A percentile compares a stretch with the other conserved stretches of the same genome.
phyloP scores from a whole-genome alignment of 2,329 filamentous ascomycete genomes.

The Uncinocarpus reesii region DNA sequence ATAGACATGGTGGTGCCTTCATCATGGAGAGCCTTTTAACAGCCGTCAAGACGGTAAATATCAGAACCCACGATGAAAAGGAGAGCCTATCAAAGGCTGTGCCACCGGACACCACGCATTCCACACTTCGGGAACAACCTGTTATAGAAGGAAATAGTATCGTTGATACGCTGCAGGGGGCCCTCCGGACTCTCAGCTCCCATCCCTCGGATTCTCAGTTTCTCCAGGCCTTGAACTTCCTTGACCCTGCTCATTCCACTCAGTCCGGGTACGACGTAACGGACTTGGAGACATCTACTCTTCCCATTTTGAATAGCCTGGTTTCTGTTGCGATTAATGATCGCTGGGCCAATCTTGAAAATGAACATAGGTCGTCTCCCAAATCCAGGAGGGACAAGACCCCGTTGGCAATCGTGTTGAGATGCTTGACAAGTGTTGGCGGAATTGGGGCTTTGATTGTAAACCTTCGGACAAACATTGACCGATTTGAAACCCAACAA shows the following conservation, averaged over 20 bases:
- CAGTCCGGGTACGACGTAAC: slow-evolving; percentile 46
- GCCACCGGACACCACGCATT: not conserved
- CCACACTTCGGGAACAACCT: not conserved
- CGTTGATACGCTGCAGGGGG: slow-evolving; percentile 20
- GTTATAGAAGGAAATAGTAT: slow-evolving; percentile 12
- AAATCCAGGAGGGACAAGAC: slow-evolving; percentile 17
- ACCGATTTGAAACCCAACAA: slow-evolving; percentile 20
- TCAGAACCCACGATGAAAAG: not conserved
- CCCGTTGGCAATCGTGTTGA: slow-evolving; percentile 43
- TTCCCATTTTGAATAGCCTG: slow-evolving; percentile 65
- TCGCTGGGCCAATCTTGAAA: slow-evolving; percentile 60
- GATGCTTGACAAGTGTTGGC: slow-evolving; percentile 60
- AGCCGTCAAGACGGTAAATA: slow-evolving; percentile 30
- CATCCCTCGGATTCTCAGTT: slow-evolving; percentile 31
- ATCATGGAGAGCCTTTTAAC: slow-evolving; percentile 33
- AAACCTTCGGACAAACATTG: slow-evolving; percentile 54
- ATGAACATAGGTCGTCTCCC: slow-evolving; percentile 29
- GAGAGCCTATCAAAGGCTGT: not conserved
- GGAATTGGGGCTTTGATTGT: slow-evolving; percentile 68
- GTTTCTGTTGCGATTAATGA: slow-evolving; percentile 66
- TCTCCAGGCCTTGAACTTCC: slow-evolving; percentile 22
- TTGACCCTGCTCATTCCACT: slow-evolving; percentile 28
- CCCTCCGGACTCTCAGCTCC: slow-evolving; percentile 32
- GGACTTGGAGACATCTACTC: slow-evolving; percentile 54
- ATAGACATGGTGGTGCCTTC: not conserved